Base-by-base conservation (phyloP, 148 eudicot genomes). In the Nepenthes gracilis region DNA sequence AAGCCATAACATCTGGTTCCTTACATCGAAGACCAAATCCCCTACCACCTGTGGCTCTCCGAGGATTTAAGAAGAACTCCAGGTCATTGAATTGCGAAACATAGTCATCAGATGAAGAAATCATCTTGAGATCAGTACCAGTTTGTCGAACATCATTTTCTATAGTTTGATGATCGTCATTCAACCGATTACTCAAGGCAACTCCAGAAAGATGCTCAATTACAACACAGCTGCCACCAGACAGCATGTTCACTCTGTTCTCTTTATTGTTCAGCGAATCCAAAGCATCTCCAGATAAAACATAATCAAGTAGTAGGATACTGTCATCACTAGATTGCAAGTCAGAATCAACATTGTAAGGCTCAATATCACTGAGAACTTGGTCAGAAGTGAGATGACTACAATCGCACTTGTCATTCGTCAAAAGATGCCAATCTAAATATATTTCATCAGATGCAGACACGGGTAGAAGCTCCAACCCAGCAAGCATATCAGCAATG, bases 351-450 rank as follows among this genome's bases (percentile, higher is more conserved):
- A 72, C 57, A 36, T 45, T 34, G 66, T 66, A 79, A 58, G 70
- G 62, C 36, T 78, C 80, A 48, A 80, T 63, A 65, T 77, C 96
- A 71, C 59, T 59, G 57, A 84, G 69, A 70, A 73, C 62, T 72
- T 76, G 84, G 80, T 75, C 63, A 72, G 71, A 71, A 61, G 70
- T 70, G 64, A 77, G 66, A 72, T 63, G 63, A 68, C 62, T 70
- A 58, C 55, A 59, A 61, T 59, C 75, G 70, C 75, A 72, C 58
- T 70, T 75, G 64, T 79, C 86, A 49, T 69, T 83, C 67, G 74
- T 87, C 55, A 88, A 48, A 14, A 82, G 58, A 60, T 78, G 81
- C 99, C 97, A 93, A 62, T 93, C 97, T 75, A 93, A 81, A 79
- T 93, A 93, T 57, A 93, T 84, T 66, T 77, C 83, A 67, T 93